These are phyloP conservation scores for Stramenopiles sp. DNA, from an alignment of 352 stramenopile species.

Conservation along the genomic window DNA sequence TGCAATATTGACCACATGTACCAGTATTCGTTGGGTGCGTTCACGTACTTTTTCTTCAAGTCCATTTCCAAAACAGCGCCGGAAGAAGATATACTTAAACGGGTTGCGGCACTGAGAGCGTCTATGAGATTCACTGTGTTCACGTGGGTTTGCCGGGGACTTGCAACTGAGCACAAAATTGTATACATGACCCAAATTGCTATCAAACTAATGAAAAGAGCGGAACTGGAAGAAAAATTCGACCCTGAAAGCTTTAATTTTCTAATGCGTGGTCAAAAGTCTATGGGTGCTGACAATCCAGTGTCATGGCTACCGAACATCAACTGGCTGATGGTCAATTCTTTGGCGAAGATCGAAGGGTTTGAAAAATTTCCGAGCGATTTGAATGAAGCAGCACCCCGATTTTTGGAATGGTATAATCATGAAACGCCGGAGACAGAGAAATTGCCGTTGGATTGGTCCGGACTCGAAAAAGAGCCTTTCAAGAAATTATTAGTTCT, in stretches of 20 bases:
- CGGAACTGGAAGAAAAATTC: conserved; percentile 75
- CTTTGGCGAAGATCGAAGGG: conserved; percentile 71
- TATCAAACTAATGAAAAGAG: conserved; percentile 89
- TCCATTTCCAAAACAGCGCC: conserved; percentile 62
- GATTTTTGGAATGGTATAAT: conserved; percentile 97
- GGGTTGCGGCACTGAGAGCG: conserved; percentile 71
- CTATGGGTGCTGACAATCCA: conserved; percentile 39
- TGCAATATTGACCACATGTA: conserved; percentile 92
- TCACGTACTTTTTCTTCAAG: conserved; percentile 91
- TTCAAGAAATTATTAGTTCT: conserved; percentile 93
- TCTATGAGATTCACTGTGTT: conserved; percentile 86
- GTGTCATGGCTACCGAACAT: conserved; percentile 71
- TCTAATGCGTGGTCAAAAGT: conserved; percentile 64
- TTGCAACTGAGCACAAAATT: conserved; percentile 89
- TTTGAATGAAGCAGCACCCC: conserved; percentile 72
- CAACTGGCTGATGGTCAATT: conserved; percentile 69
- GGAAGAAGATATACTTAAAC: conserved; percentile 61
- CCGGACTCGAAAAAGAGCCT: conserved; percentile 70
- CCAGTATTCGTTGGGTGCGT: conserved; percentile 87
- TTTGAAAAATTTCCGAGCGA: conserved; percentile 89
- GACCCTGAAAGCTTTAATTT: conserved; percentile 90
- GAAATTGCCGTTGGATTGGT: conserved; percentile 89
- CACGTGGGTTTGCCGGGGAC: conserved; percentile 78
- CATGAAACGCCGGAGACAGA: conserved; percentile 78
- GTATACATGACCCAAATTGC: conserved; percentile 89